Base-by-base conservation (phyloP, 139 green algal species). In the Micractinium sp. region DNA sequence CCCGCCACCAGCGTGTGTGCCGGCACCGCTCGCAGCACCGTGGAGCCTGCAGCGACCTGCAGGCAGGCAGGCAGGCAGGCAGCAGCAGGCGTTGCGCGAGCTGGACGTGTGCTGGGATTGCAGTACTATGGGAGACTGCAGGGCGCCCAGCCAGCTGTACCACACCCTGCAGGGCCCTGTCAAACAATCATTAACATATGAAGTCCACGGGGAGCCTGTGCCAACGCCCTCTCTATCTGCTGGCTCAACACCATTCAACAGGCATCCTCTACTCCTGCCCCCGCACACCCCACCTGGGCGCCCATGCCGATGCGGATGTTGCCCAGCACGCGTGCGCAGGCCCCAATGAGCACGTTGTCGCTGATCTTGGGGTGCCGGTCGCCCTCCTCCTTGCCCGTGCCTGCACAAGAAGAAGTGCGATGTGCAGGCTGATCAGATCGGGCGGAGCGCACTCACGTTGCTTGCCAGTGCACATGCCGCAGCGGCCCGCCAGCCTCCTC, bases 341-440 rank as follows among this genome's bases (percentile, higher is more conserved):
- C 96, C 0, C 97, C 97, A 31, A 99, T 98, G 35, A 99, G 93
- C 56, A 99, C 98, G 82, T 97, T 97, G 90, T 98, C 93, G 9
- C 85, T 88, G 13, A 99, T 93, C 93, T 99, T 99, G n/a, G 98
- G 98, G 89, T 99, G 98, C 31, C 98, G 94, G 91, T 99, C 96
- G 2, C 98, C 98, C 0, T 93, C 90, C 39, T 97, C 96, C 91
- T 99, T 99, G 35, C 98, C 98, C 1, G 97, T 99, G 33, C 98
- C 93, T 90, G 85, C 60, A 82, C n/a, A n/a, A n/a, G n/a, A n/a
- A n/a, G 47, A 31, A 4, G 36, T 23, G 71, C 14, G 77, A 39
- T 2, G 33, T 22, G n/a, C 33, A 63, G 76, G 80, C 47, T 25
- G 63, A 3, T 71, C 20, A 31, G 63, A 71, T 71, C 63, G 14